Evolutionary conservation across 2,329 filamentous ascomycete species (phyloP), one percentile per base, ranked within the genome.

Genomic region (Trichoderma sp.): DNA sequence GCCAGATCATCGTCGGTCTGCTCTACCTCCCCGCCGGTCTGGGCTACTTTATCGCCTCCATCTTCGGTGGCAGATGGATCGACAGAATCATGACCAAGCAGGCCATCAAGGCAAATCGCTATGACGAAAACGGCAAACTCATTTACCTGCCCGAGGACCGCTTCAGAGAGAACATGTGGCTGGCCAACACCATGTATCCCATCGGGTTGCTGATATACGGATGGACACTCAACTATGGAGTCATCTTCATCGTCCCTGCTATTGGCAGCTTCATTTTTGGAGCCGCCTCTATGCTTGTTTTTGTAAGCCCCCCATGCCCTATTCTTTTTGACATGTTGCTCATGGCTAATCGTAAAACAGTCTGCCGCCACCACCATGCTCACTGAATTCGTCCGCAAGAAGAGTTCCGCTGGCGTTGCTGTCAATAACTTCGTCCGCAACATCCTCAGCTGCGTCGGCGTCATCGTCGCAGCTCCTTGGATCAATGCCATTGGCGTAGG

Each of bases 361-460:
- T 79, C 87, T 59, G 85, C 88, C 73, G 84, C 87, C 0, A 94
- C 91, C 0, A 96, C 93, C 0, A 94, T 96, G 91, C 82, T 96
- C 72, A 95, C 92, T 0, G 92, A 96, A 76, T 94, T 95, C 75
- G 90, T 95, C 84, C 91, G 91, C 16, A 85, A 87, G 52, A 84
- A 86, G 71, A 90, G 89, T 60, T 91, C 89, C 4, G 87, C 87
- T 13, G 92, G 91, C 1, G 91, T 95, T 3, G 93, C 92, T 0
- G 83, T 94, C 54, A 94, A 95, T 78, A 95, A 95, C 76, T 92
- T 95, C 74, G 83, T 92, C 63, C 83, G 92, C 59, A 96, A 95
- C 73, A 92, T 94, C 49, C 89, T 94, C 74, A 89, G 87, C 60
- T 94, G 90, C 70, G 84, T 92, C 1, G 92, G 91, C 11, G 86